Conservation (phyloP, 1,284 basidiomycete genomes). For the Meripilus lineatus region DNA sequence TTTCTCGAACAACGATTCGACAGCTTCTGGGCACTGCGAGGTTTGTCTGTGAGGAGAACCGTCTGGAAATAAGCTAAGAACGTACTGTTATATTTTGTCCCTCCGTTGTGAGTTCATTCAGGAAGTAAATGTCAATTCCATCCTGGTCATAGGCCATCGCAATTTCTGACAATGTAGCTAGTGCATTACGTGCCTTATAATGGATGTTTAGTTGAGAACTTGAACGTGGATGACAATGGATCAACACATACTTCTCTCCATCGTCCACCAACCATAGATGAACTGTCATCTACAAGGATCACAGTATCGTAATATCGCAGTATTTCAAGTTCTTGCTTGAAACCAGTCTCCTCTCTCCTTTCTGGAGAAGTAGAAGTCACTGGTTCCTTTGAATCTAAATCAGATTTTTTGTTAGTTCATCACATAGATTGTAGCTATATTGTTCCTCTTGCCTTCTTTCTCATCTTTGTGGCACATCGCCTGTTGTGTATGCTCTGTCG, state of each 20-base stretch:
- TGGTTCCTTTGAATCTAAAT: too few relatives aligned
- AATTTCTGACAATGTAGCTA: slow-evolving; percentile 36
- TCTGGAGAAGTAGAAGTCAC: neutral
- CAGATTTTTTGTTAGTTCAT: too few relatives aligned
- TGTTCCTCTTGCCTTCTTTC: too few relatives aligned
- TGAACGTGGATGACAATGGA: too few relatives aligned
- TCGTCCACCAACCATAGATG: slow-evolving; percentile 42
- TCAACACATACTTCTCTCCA: too few relatives aligned
- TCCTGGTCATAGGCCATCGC: slow-evolving; percentile 41
- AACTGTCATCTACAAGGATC: slow-evolving; percentile 54
- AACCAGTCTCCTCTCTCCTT: neutral
- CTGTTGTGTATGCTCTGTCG: too few relatives aligned
- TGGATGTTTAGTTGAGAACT: too few relatives aligned
- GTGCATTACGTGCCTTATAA: slow-evolving; percentile 41
- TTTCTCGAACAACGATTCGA: slow-evolving; percentile 37
- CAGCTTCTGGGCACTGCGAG: slow-evolving; percentile 23
- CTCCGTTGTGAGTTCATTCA: slow-evolving; percentile 26
- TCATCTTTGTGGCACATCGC: too few relatives aligned
- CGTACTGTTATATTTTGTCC: slow-evolving; percentile 14
- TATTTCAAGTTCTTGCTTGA: slow-evolving; percentile 38
- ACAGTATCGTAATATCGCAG: slow-evolving; percentile 47
- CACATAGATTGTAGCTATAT: too few relatives aligned
- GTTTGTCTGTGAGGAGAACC: neutral
- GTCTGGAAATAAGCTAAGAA: too few relatives aligned
- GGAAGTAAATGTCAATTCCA: slow-evolving; percentile 47